Conservation (phyloP, 441 rosid genomes). For the Euphorbia celastroides region DNA sequence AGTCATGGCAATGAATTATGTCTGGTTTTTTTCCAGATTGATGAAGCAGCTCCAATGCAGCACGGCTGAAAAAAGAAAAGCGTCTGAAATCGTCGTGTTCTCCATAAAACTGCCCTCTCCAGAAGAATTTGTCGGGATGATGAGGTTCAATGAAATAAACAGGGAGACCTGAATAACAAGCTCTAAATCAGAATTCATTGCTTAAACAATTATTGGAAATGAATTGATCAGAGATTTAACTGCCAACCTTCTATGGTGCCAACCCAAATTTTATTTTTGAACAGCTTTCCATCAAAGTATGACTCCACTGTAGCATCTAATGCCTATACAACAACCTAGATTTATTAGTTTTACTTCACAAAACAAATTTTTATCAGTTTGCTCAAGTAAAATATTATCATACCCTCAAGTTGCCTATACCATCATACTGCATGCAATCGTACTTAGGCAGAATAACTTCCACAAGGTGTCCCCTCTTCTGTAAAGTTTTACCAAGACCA, state of each 20-base stretch:
- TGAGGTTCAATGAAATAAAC: slow-evolving; percentile 95
- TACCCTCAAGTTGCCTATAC: slow-evolving; percentile 70
- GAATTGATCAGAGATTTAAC: slow-evolving; percentile 7
- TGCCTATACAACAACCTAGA: slow-evolving; percentile 44
- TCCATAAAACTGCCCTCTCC: slow-evolving; percentile 94
- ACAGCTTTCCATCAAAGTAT: slow-evolving; percentile 77
- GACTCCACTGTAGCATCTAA: slow-evolving; percentile 75
- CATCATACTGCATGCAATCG: slow-evolving; percentile 91
- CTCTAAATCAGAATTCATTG: slow-evolving; percentile 27
- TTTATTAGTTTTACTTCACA: slow-evolving; percentile 5
- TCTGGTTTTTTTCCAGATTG: slow-evolving; percentile 94
- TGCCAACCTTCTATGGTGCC: slow-evolving; percentile 77
- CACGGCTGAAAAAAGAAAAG: slow-evolving; percentile 93
- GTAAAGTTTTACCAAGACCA: slow-evolving; percentile 90
- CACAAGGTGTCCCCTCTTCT: slow-evolving; percentile 88
- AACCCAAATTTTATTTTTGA: slow-evolving; percentile 86
- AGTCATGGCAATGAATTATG: slow-evolving; percentile 97
- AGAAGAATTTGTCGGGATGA: slow-evolving; percentile 89
- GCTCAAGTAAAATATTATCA: slow-evolving; percentile 16
- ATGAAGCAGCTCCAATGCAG: slow-evolving; percentile 90
- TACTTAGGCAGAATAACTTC: slow-evolving; percentile 94
- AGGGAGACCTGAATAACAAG: slow-evolving; percentile 70
- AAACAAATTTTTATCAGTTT: not conserved
- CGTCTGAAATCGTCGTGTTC: slow-evolving; percentile 93
- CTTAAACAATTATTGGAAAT: slow-evolving; percentile 13